A percentile compares a stretch with the other conserved stretches of the same genome.
phyloP scores from a whole-genome alignment of 2,329 filamentous ascomycete genomes.

The Dactylellina cionopaga region DNA sequence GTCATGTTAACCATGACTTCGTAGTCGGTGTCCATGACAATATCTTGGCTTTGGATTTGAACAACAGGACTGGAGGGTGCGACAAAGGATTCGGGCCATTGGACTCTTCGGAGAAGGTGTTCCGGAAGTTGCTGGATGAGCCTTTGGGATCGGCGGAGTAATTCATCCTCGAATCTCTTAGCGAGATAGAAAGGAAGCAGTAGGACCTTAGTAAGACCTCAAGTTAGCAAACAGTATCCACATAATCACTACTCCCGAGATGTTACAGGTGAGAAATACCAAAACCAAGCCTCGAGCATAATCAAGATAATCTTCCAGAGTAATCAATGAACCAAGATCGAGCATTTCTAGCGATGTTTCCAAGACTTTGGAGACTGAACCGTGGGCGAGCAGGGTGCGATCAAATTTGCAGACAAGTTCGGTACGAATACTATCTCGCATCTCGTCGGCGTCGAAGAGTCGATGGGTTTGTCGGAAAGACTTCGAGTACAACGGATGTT shows the following conservation, averaged over 20 bases:
- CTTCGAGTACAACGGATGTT: conserved; percentile 49
- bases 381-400: conserved; percentile 22
- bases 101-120: conserved; percentile 36
- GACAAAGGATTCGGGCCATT: conserved; percentile 41
- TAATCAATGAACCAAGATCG: conserved; percentile 47
- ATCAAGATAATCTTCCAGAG: conserved; percentile 45
- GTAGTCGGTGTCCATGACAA: background rate
- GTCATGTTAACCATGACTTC: conserved; percentile 24
- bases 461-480: conserved; percentile 27
- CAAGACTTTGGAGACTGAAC: conserved; percentile 27
- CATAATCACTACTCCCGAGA: too few species aligned
- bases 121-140: conserved; percentile 26
- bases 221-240: background rate
- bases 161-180: conserved; percentile 33
- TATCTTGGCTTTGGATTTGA: background rate
- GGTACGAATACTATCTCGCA: conserved; percentile 22
- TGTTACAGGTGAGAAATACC: background rate
- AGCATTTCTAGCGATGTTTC: conserved; percentile 46
- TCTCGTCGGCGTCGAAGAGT: conserved; percentile 39
- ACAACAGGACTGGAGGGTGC: background rate
- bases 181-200: conserved; percentile 33
- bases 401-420: conserved; percentile 43
- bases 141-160: conserved; percentile 19
- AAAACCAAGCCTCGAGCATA: conserved; percentile 41
- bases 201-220: conserved; percentile 5